Conservation (phyloP, 2,329 filamentous ascomycete species). For the Fusarium sp. region DNA sequence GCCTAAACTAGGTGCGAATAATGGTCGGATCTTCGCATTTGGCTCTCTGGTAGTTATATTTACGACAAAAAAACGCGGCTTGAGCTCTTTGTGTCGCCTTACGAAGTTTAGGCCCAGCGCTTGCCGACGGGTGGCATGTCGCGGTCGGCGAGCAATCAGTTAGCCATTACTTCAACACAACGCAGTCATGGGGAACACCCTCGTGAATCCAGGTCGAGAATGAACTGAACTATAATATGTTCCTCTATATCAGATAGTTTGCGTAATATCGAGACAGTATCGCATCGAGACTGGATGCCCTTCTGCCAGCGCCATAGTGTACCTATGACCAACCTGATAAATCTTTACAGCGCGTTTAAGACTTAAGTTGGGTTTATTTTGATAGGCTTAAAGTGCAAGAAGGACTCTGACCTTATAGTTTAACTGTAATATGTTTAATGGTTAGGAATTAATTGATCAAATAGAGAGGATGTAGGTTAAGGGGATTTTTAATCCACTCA, state of each 20-base stretch:
- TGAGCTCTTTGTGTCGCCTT: slow-evolving; percentile 40
- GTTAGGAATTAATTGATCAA: no score
- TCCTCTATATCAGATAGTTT: slow-evolving; percentile 31
- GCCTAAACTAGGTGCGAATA: no score
- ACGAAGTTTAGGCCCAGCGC: slow-evolving; percentile 46
- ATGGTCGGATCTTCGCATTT: not conserved
- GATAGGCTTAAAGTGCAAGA: no score
- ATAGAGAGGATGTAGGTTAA: no score
- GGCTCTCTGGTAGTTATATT: slow-evolving; percentile 42
- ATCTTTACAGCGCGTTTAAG: not conserved
- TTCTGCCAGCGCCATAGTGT: not conserved
- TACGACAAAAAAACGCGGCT: slow-evolving; percentile 39
- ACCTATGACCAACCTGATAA: not conserved
- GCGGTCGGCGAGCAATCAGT: slow-evolving; percentile 26
- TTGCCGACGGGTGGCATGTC: slow-evolving; percentile 36
- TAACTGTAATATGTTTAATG: no score
- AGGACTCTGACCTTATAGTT: no score
- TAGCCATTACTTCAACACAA: slow-evolving; percentile 43
- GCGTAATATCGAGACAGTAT: slow-evolving; percentile 11
- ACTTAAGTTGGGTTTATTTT: not conserved
- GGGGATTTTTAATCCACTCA: no score
- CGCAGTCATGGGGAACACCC: slow-evolving; percentile 37
- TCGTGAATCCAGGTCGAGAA: slow-evolving; percentile 10
- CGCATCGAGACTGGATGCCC: not conserved
- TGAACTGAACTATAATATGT: slow-evolving; percentile 21